Base-by-base conservation (phyloP, 1,284 basidiomycete genomes). In the Athelia psychrophila region DNA sequence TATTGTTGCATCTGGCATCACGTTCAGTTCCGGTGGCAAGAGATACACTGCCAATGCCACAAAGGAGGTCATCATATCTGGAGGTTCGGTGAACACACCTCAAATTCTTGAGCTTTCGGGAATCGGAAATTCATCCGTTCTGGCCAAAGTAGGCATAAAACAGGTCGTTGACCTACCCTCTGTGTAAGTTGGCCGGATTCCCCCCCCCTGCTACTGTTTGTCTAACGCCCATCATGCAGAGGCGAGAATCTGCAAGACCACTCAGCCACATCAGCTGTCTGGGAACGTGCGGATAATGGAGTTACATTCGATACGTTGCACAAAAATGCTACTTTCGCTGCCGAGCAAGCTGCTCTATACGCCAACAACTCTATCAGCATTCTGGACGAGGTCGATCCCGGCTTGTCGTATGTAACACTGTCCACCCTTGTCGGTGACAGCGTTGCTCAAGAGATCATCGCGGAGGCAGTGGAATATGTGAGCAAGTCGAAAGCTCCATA, bases 61-160 rank as follows among this genome's bases (percentile, higher is more conserved):
- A 10, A 19, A 18, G 10, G 38, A 42, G 22, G 38, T 42, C 22
- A 42, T 42, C n/a, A 10, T 42, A 5, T 42, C 38, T 6, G 16
- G 18, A 6, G 38, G 38, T 42, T 57, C 69, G 0, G 57, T 79
- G 20, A 65, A 66, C 27, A 72, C 73, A 9, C 77, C 78, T 9
- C 73, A 74, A 27, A 53, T 79, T 1, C 68, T 80, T 12, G 69
- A 77, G 57, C 62, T 79, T 12, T 77, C 74, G 10, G 78, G 78
- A 16, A 62, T 80, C 47, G 78, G 78, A 2, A 66, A 70, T 30
- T 56, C 66, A 35, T 54, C 53, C 2, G 64, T 75, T 5, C 58
- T 80, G 13, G 49, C 58, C 33, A 62, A 64, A 48, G 61, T 68
- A 25, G 66, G 65, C 5, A 71, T 78, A 35, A 61, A 59, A 0